A percentile compares a stretch with the other conserved stretches of the same genome.
These are phyloP conservation scores for Aspergillus bombycis DNA, from an alignment of 2,329 filamentous ascomycete species.

Conservation along the genomic window DNA sequence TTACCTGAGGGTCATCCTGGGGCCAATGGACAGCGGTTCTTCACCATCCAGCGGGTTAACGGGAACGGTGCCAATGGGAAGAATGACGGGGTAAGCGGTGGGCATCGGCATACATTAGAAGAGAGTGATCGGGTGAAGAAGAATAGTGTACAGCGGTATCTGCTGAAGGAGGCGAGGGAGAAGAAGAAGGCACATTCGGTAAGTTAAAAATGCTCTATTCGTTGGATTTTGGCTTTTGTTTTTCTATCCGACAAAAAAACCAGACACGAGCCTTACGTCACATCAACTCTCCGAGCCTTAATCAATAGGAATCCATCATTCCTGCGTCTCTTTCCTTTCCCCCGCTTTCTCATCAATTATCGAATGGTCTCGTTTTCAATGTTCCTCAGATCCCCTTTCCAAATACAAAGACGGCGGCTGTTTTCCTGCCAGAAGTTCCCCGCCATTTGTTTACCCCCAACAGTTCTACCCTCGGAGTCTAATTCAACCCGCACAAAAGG, in stretches of 20 bases:
- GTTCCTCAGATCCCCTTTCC: neutral
- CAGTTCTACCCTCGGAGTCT: conserved; percentile 13
- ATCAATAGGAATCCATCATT: conserved; percentile 1
- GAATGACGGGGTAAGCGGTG: conserved; percentile 68
- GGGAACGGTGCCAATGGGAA: conserved; percentile 75
- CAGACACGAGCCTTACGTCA: conserved; percentile 1
- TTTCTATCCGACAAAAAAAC: neutral
- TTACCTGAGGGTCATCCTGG: conserved; percentile 52
- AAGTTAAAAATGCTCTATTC: conserved; percentile 32
- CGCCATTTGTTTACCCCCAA: conserved; percentile 3
- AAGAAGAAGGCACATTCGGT: conserved; percentile 61
- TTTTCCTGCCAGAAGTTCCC: neutral
- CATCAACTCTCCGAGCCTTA: neutral
- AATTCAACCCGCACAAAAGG: conserved; percentile 20
- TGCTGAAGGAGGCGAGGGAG: conserved; percentile 67
- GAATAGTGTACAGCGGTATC: conserved; percentile 71
- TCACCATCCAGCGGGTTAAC: conserved; percentile 77
- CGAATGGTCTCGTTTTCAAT: neutral
- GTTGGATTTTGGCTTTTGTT: neutral
- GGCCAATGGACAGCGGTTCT: conserved; percentile 60
- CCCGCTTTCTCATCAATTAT: neutral
- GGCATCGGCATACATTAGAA: conserved; percentile 73
- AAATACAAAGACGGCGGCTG: neutral
- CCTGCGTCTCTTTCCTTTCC: neutral
- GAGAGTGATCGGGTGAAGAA: conserved; percentile 81